Base-by-base conservation (phyloP, 306 rosid species). In the Crotalaria pallida region DNA sequence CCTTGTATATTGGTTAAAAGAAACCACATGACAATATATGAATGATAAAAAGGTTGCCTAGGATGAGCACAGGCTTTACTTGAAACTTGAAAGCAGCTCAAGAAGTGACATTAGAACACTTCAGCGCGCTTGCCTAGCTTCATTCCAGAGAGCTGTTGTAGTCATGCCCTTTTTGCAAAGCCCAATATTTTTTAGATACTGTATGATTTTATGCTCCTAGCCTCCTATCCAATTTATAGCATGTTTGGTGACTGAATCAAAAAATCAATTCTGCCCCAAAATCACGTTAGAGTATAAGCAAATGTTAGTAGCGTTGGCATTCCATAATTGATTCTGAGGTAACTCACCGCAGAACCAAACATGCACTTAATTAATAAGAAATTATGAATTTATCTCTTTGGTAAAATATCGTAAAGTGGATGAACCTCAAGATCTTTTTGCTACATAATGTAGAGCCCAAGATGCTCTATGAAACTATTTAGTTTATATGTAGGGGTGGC, bases 391-490 rank as follows among this genome's bases (percentile, higher is more conserved):
- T 51, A 10, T 69, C 12, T 48, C 18, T 57, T 45, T 34, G 55
- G 45, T 36, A 24, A 36, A 63, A 49, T 62, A 26, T 9, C 63
- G 36, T 10, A 44, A 44, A 7, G 16, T 11, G n/a, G 11, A 44
- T 31, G 62, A 68, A 55, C 36, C 56, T 47, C 24, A 29, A 64
- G 12, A 19, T 52, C 43, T 24, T 61, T 0, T 16, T 51, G 23
- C 47, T 19, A 18, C 52, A 22, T 49, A 53, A 22, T 34, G 43
- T 29, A 47, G 62, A 19, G 27, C 48, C 12, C 33, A 71, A 72
- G 45, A 62, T 47, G 34, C 60, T 38, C 23, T 68, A 64, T 57
- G 51, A 33, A 55, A 24, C 50, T 65, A 29, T 72, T 64, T 40
- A 4, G 16, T 15, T 49, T 51, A 45, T 34, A 34, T 58, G n/a